Conservation (phyloP, 2,329 filamentous ascomycete species). For the Fusarium marasasianum region DNA sequence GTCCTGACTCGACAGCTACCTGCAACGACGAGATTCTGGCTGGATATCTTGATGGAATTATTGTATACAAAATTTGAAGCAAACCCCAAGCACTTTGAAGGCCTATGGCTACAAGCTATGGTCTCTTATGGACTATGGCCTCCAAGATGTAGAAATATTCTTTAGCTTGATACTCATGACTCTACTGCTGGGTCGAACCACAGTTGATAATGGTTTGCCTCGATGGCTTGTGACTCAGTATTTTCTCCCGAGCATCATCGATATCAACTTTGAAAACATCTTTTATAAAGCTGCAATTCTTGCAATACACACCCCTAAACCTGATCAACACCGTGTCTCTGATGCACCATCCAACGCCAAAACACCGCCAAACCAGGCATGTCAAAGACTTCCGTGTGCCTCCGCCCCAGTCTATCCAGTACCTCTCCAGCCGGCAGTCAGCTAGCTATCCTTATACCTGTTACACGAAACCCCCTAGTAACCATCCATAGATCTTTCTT, state of each 20-base stretch:
- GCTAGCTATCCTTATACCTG: constrained; percentile 13
- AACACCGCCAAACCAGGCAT: constrained; percentile 39
- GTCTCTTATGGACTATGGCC: background rate
- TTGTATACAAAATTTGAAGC: background rate
- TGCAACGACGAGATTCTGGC: too few relatives aligned
- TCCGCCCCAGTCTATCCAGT: constrained; percentile 27
- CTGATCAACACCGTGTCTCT: constrained; percentile 41
- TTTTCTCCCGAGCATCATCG: background rate
- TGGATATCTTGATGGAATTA: background rate
- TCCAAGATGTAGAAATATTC: background rate
- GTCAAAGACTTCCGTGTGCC: constrained; percentile 19
- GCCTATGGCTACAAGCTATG: background rate
- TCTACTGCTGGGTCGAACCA: background rate
- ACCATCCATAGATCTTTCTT: constrained; percentile 1
- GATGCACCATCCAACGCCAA: constrained; percentile 44
- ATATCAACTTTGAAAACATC: background rate
- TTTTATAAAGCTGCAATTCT: constrained; percentile 12
- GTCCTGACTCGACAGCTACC: background rate
- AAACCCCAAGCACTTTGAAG: too few relatives aligned
- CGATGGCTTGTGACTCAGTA: background rate
- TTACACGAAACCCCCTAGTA: constrained; percentile 1
- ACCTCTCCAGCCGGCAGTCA: constrained; percentile 4
- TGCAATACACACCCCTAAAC: constrained; percentile 25
- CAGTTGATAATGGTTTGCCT: background rate
- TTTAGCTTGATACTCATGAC: background rate